These are phyloP conservation scores for Ascomycota sp. DNA, from an alignment of 2,329 filamentous ascomycete genomes.

Conservation along the genomic window DNA sequence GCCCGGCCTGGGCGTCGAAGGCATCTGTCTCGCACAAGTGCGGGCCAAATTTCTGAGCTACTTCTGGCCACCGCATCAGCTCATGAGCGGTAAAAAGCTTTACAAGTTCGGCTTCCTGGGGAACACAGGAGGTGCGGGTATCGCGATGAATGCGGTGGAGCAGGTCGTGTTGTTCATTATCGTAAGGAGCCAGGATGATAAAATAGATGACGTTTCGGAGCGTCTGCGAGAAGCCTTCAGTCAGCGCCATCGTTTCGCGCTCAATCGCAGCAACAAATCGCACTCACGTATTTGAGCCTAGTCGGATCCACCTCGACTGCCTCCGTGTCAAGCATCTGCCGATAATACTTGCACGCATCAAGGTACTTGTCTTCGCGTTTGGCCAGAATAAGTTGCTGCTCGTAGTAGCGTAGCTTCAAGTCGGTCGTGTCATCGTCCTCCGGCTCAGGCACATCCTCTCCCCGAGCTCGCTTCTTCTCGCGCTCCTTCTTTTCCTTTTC, in stretches of 20 bases:
- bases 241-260: not conserved
- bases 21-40: constrained; percentile 78
- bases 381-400: constrained; percentile 84
- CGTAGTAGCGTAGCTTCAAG: constrained; percentile 85
- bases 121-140: constrained; percentile 52
- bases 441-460: constrained; percentile 57
- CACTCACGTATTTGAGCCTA: constrained; percentile 61
- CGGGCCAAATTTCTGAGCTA: constrained; percentile 68
- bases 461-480: constrained; percentile 63
- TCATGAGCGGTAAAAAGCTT: constrained; percentile 90
- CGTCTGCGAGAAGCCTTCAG: constrained; percentile 27
- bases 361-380: constrained; percentile 97
- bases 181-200: constrained; percentile 83
- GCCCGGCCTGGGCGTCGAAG: constrained; percentile 45
- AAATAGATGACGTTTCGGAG: constrained; percentile 95
- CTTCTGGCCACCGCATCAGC: constrained; percentile 94
- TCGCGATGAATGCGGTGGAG: constrained; percentile 83
- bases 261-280: not conserved
- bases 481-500: constrained; percentile 77
- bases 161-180: constrained; percentile 95
- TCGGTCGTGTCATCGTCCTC: constrained; percentile 81
- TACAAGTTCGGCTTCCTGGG: constrained; percentile 63
- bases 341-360: constrained; percentile 93
- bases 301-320: constrained; percentile 75
- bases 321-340: constrained; percentile 88